Evolutionary conservation across 306 rosid genomes (phyloP).

Genomic region (Vicia villosa): DNA sequence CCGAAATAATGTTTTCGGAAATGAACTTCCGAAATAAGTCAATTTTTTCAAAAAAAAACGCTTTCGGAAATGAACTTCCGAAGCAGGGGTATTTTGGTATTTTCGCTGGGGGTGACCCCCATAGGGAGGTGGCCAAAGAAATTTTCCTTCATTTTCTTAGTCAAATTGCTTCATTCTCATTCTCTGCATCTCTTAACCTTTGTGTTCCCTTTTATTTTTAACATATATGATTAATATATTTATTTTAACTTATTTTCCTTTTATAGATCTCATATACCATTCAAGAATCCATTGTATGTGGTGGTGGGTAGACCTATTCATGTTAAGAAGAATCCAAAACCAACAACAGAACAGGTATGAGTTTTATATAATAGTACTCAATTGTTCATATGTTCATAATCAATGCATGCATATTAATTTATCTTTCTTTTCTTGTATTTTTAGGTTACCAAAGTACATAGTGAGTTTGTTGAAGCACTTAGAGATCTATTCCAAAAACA

Average conservation of each 20-base stretch:
- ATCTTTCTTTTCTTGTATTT: not conserved
- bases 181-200: not conserved
- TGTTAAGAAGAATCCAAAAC: slow-evolving; percentile 61
- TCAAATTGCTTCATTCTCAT: not conserved
- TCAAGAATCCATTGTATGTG: slow-evolving; percentile 64
- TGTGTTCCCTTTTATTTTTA: not conserved
- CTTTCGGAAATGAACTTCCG: no score
- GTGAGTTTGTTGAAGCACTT: slow-evolving; percentile 65
- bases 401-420: not conserved
- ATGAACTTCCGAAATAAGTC: no score
- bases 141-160: no score
- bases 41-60: no score
- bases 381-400: not conserved
- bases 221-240: no score
- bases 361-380: no score
- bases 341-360: slow-evolving; percentile 56
- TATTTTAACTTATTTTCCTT: no score
- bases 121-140: no score
- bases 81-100: no score
- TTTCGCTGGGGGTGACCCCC: no score
- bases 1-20: no score
- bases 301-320: slow-evolving; percentile 84
- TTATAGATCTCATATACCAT: slow-evolving; percentile 74
- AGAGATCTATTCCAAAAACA: slow-evolving; percentile 66
- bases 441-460: slow-evolving; percentile 60